A percentile compares a stretch with the other conserved stretches of the same genome.
These are phyloP conservation scores for Cucurbita pepo DNA, from an alignment of 306 rosid genomes.

Conservation along the genomic window DNA sequence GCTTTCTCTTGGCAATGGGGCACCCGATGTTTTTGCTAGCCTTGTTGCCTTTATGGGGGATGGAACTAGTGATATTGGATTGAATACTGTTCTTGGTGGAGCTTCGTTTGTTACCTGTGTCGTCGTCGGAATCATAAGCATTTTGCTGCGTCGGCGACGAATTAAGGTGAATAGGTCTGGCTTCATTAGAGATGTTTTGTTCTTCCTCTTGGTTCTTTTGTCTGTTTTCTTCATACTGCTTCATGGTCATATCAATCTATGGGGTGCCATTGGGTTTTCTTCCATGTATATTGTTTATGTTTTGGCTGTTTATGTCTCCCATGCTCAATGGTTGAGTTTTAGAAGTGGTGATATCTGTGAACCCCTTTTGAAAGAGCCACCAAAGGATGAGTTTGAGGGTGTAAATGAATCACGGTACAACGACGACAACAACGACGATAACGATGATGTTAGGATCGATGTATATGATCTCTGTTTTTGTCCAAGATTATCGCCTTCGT, in stretches of 20 bases:
- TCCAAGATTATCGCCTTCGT: background rate
- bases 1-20: slow-evolving; percentile 82
- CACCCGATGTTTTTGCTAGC: slow-evolving; percentile 72
- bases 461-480: background rate
- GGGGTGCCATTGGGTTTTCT: slow-evolving; percentile 44
- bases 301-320: slow-evolving; percentile 37
- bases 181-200: slow-evolving; percentile 45
- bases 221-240: slow-evolving; percentile 34
- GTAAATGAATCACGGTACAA: background rate
- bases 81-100: slow-evolving; percentile 68
- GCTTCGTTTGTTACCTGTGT: slow-evolving; percentile 47
- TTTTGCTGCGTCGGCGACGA: slow-evolving; percentile 17
- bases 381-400: background rate
- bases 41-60: slow-evolving; percentile 47
- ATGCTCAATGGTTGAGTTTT: slow-evolving; percentile 12
- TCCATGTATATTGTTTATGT: slow-evolving; percentile 54
- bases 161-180: slow-evolving; percentile 27
- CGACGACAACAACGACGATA: background rate
- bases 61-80: slow-evolving; percentile 39
- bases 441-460: background rate
- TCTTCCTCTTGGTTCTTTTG: slow-evolving; percentile 41
- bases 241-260: slow-evolving; percentile 32
- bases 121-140: slow-evolving; percentile 55
- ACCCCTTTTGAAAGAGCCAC: slow-evolving; percentile 1
- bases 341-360: background rate